Evolutionary conservation across 177 flowering plant species (phyloP).

Genomic region (Vitis hybrid): DNA sequence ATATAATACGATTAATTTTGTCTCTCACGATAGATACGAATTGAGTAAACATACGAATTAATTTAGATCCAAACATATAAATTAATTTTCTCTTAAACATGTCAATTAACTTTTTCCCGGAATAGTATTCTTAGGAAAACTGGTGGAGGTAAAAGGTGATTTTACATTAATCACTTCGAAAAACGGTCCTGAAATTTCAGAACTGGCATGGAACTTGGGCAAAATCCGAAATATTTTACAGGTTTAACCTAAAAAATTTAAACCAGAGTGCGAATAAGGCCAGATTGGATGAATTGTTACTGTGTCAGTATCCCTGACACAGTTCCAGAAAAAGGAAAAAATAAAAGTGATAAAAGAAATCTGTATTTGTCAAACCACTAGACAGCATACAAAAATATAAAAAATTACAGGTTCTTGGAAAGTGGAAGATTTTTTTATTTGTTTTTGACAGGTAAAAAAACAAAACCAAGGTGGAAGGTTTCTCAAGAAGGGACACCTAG

Average conservation of each 20-base stretch:
- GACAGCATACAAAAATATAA: neutral
- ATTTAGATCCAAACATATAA: too few relatives aligned
- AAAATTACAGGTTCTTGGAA: constrained; percentile 18
- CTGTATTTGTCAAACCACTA: constrained; percentile 18
- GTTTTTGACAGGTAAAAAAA: too few relatives aligned
- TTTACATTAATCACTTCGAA: too few relatives aligned
- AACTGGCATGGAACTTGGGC: neutral
- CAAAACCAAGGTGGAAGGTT: constrained; percentile 21
- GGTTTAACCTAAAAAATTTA: neutral
- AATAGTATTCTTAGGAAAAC: too few relatives aligned
- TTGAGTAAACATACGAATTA: too few relatives aligned
- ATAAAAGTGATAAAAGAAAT: neutral
- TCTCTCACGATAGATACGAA: too few relatives aligned
- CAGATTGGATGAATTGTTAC: constrained; percentile 9
- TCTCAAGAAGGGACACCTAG: constrained; percentile 25
- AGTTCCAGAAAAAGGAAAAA: neutral
- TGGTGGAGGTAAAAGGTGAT: too few relatives aligned
- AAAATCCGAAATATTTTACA: neutral
- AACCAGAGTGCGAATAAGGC: neutral
- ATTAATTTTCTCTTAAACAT: too few relatives aligned
- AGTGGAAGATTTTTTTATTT: constrained; percentile 15
- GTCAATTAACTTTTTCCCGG: too few relatives aligned
- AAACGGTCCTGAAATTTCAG: too few relatives aligned
- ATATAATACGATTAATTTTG: too few relatives aligned
- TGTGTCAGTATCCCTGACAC: constrained; percentile 12